Evolutionary conservation across 2,329 filamentous ascomycete genomes (phyloP).

Genomic region (Sclerotinia borealis): DNA sequence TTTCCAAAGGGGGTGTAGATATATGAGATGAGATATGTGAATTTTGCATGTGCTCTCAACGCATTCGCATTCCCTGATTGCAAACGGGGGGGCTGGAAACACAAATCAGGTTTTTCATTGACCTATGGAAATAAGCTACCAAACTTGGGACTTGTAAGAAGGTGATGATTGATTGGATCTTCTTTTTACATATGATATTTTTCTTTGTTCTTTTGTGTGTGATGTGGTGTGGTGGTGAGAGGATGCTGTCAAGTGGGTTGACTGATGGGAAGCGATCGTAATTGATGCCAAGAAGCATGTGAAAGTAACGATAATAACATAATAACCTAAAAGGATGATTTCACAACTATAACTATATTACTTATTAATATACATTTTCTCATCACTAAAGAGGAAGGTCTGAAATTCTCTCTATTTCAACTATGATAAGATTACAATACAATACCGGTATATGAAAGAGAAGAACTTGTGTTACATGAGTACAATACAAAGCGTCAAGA

Average conservation of each 20-base stretch:
- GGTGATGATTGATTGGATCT: not conserved
- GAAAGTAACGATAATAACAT: too few relatives aligned
- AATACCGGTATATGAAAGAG: too few relatives aligned
- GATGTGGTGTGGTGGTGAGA: not conserved
- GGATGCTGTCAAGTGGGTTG: not conserved
- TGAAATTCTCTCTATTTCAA: too few relatives aligned
- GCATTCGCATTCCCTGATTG: not conserved
- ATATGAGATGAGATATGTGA: conserved; percentile 1
- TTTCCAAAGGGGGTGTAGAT: not conserved
- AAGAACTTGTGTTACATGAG: too few relatives aligned
- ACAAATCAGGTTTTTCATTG: not conserved
- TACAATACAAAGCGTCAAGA: too few relatives aligned
- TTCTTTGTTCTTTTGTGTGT: not conserved
- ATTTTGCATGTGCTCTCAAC: conserved; percentile 6
- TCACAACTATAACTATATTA: too few relatives aligned
- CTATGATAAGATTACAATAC: too few relatives aligned
- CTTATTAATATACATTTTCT: too few relatives aligned
- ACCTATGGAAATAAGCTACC: not conserved
- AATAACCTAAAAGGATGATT: too few relatives aligned
- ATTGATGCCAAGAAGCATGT: conserved; percentile 8
- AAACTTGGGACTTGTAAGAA: not conserved
- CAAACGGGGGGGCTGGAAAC: not conserved
- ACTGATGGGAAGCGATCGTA: not conserved
- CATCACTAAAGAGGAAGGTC: too few relatives aligned
- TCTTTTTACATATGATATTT: not conserved